Conservation (phyloP, 2,329 filamentous ascomycete genomes). For the Microcyclospora tardicrescens region DNA sequence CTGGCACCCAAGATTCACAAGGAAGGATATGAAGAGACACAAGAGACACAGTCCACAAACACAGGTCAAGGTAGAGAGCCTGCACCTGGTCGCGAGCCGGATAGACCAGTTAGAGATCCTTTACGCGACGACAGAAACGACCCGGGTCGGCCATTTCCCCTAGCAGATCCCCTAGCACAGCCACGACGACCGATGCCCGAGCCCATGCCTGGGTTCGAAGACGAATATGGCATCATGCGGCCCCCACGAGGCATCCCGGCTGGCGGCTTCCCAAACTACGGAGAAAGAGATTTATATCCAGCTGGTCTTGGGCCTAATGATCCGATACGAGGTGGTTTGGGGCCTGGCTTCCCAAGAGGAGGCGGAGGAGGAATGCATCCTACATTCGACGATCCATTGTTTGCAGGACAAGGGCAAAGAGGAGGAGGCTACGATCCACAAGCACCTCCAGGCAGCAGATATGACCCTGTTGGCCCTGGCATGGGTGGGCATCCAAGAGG, state of each 20-base stretch:
- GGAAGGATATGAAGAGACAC: slow-evolving; percentile 59
- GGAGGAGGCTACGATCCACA: slow-evolving; percentile 50
- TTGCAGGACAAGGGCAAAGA: slow-evolving; percentile 41
- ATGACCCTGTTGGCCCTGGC: slow-evolving; percentile 73
- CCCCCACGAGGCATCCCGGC: slow-evolving; percentile 41
- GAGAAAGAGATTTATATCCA: slow-evolving; percentile 78
- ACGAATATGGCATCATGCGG: slow-evolving; percentile 72
- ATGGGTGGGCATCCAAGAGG: slow-evolving; percentile 35
- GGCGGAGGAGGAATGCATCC: slow-evolving; percentile 82
- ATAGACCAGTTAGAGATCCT: slow-evolving; percentile 31
- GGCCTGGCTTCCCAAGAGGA: slow-evolving; percentile 40
- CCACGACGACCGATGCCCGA: slow-evolving; percentile 52
- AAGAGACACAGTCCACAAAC: slow-evolving; percentile 10
- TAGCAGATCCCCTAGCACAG: slow-evolving; percentile 45
- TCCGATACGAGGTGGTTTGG: slow-evolving; percentile 54
- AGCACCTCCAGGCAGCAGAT: slow-evolving; percentile 77
- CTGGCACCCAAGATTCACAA: slow-evolving; percentile 65
- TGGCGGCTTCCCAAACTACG: slow-evolving; percentile 43
- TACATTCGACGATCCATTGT: slow-evolving; percentile 83
- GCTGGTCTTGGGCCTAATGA: slow-evolving; percentile 75
- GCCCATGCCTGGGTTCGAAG: slow-evolving; percentile 80
- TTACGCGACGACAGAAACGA: slow-evolving; percentile 42
- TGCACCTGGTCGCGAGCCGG: slow-evolving; percentile 13
- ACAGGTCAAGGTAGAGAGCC: slow-evolving; percentile 7
- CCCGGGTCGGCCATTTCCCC: slow-evolving; percentile 56